These are phyloP conservation scores for Zea mays DNA, from an alignment of 176 grass and related monocot species.

Conservation along the genomic window Zm-B73-REFERENCE-NAM-5.0 NC_050100.1:215701001-215701500, in stretches of 20 bases:
- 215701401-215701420: slow-evolving; percentile 99
- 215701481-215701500: slow-evolving; percentile 13
- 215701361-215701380: slow-evolving; percentile 77
- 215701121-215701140: slow-evolving; percentile 8
- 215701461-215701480: slow-evolving; percentile 13
- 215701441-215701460: slow-evolving; percentile 30
- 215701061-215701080: slow-evolving; percentile 25
- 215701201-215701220: slow-evolving; percentile 92
- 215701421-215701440: slow-evolving; percentile 90
- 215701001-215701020: background rate
- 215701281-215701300: slow-evolving; percentile 91
- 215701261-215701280: slow-evolving; percentile 85
- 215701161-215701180: slow-evolving; percentile 11
- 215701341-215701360: slow-evolving; percentile 97
- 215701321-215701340: slow-evolving; percentile 95
- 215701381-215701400: slow-evolving; percentile 91
- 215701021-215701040: background rate
- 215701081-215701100: background rate
- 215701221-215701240: slow-evolving; percentile 95
- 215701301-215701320: slow-evolving; percentile 97
- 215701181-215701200: slow-evolving; percentile 63
- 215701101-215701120: background rate
- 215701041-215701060: slow-evolving; percentile 17
- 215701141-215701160: slow-evolving; percentile 3
- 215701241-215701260: slow-evolving; percentile 90